Conservation (phyloP, 345 rosid genomes). For the Aurinia saxatilis region DNA sequence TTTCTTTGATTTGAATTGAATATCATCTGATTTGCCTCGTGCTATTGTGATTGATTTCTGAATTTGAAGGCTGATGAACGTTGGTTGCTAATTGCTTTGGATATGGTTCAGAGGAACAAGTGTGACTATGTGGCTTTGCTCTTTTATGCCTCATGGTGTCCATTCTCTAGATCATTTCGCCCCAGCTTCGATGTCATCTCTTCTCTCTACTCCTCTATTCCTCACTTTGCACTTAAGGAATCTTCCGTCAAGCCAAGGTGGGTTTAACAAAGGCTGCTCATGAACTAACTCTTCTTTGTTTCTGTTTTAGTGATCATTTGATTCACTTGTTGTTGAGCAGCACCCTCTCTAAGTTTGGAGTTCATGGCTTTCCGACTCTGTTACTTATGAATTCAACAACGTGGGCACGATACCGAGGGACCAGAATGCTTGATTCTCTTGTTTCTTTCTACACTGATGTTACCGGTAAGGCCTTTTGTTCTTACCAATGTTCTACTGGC, state of each 20-base stretch:
- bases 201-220: constrained; percentile 53
- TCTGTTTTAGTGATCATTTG: background rate
- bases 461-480: constrained; percentile 45
- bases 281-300: background rate
- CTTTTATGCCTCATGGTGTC: constrained; percentile 96
- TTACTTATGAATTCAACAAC: constrained; percentile 72
- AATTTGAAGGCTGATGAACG: constrained; percentile 71
- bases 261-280: background rate
- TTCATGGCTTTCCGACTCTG: constrained; percentile 89
- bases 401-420: constrained; percentile 62
- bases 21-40: background rate
- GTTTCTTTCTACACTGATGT: constrained; percentile 60
- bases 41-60: background rate
- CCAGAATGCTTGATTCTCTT: constrained; percentile 65
- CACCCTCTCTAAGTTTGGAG: constrained; percentile 86
- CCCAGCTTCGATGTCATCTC: constrained; percentile 65
- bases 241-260: constrained; percentile 84
- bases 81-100: constrained; percentile 61
- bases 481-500: no score
- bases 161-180: constrained; percentile 69
- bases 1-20: background rate
- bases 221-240: constrained; percentile 80
- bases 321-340: constrained; percentile 38
- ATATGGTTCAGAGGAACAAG: constrained; percentile 51
- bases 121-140: constrained; percentile 69